Evolutionary conservation across 2,329 filamentous ascomycete genomes (phyloP), one percentile per base, ranked within the genome.

Genomic region (Fusarium odoratissimum): DNA sequence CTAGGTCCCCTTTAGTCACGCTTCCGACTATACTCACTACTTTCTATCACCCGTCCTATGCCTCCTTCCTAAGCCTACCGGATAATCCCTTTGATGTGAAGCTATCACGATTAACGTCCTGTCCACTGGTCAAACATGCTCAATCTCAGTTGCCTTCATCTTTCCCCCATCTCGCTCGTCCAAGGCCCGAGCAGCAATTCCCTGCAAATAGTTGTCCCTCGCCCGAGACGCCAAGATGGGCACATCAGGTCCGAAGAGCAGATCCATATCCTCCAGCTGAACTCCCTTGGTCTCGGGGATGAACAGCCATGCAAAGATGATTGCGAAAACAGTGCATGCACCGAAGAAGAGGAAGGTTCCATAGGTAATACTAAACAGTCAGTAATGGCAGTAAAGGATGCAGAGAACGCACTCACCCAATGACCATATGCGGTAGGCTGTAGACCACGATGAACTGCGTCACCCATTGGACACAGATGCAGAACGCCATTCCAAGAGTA

Each of bases 81-180:
- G 17, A 21, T 28, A 25, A 8, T 11, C 3, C 16, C 12, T 12
- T 37, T 3, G 8, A 6, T 12, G 14, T 49, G 10, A 23, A 31
- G 3, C 11, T 9, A 3, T 13, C 1, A 2, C 0, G 3, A 35
- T 21, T 25, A 6, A 12, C 4, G 1, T 19, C 17, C 5, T 25
- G 0, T 4, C 13, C 31, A 14, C 19, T 21, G 9, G 0, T 37
- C 3, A 52, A 16, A 52, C 49, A 6, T 16, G 19, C 16, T 52
- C 23, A 21, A 52, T 28, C 19, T 52, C 23, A 2, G 49, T 16
- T 6, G 33, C 23, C 49, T 28, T 38, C 3, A 17, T 12, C 19
- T 28, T 12, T 8, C 0, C n/a, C 3, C 5, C 19, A 3, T 37
- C 33, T 16, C 23, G 7, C 23, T n/a, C 17, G 4, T 37, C 33